Base-by-base conservation (phyloP, 345 rosid species). In the Eucalyptus viminalis region DNA sequence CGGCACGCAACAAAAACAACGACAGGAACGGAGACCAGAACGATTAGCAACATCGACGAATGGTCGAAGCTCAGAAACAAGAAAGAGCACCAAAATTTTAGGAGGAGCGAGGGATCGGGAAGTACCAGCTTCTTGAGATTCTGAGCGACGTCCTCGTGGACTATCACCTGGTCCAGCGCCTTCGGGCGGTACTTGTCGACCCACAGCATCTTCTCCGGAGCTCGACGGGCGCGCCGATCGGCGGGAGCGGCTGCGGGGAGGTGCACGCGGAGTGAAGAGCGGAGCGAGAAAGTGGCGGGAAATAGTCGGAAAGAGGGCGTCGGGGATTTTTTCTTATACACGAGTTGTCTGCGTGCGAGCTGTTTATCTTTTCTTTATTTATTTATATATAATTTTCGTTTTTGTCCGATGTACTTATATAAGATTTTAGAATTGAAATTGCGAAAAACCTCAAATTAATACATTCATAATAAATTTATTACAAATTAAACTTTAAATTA, bases 151-250 rank as follows among this genome's bases (percentile, higher is more conserved):
- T 97, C 98, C 72, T 96, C 91, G 90, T 98, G 99, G 88, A 95
- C 98, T 86, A 95, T 89, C 76, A 93, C 94, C 90, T 95, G 94
- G 91, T 95, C 98, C 14, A 97, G 95, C 92, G 98, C 93, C 92
- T 96, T 98, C 69, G 99, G 99, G 87, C 98, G 92, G 96, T 95
- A 98, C 96, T 98, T 97, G 94, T 98, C 99, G 22, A 96, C 99
- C 99, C 99, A 98, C 97, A 98, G 91, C 99, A 98, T 98, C 92
- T 91, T 92, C 87, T 91, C 87, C 31, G 80, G 22, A 43, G 50
- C 49, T 76, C 87, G 54, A 62, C n/a, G 13, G 13, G 15, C 29
- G 58, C 34, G 4, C 49, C 12, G 12, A 43, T n/a, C 87, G 69
- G 8, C 51, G 49, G 81, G 40, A 80, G 24, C n/a, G 43, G 87